These are phyloP conservation scores for Cryptococcus sp. DNA, from an alignment of 1,284 basidiomycete species.

Conservation along the genomic window DNA sequence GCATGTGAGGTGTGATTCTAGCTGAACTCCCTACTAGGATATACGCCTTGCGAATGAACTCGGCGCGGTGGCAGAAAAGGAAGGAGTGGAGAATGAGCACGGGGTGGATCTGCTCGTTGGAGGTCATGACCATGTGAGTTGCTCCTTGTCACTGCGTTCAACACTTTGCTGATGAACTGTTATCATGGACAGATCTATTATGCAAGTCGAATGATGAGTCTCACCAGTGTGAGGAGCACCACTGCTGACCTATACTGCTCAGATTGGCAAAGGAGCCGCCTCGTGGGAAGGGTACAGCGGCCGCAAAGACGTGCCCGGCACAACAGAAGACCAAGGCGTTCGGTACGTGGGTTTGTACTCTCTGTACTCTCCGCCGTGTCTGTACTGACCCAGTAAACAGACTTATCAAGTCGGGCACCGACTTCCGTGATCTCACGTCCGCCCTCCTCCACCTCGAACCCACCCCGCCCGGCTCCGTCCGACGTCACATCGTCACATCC, in stretches of 20 bases:
- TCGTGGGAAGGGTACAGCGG: conserved; percentile 69
- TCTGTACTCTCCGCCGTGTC: neutral
- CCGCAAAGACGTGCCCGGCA: conserved; percentile 60
- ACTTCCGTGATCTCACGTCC: conserved; percentile 83
- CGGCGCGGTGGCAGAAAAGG: conserved; percentile 59
- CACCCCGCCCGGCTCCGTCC: conserved; percentile 59
- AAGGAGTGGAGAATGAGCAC: conserved; percentile 55
- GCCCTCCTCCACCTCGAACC: conserved; percentile 64
- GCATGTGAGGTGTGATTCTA: neutral
- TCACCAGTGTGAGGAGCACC: neutral
- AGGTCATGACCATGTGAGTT: conserved; percentile 72
- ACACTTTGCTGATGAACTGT: neutral
- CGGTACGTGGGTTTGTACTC: conserved; percentile 57
- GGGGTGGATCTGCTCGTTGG: conserved; percentile 83
- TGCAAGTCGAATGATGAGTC: conserved; percentile 1
- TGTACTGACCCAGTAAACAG: conserved; percentile 11
- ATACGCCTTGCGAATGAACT: conserved; percentile 62
- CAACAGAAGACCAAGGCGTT: conserved; percentile 69
- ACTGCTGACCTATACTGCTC: conserved; percentile 33
- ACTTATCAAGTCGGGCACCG: conserved; percentile 79
- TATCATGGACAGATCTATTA: conserved; percentile 37
- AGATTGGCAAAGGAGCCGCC: conserved; percentile 69
- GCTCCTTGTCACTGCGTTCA: neutral
- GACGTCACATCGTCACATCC: conserved; percentile 63
- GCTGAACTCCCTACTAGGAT: conserved; percentile 55